Evolutionary conservation across 169 alveolate species (phyloP).

Genomic region (Ichthyophthirius multifiliis): DNA sequence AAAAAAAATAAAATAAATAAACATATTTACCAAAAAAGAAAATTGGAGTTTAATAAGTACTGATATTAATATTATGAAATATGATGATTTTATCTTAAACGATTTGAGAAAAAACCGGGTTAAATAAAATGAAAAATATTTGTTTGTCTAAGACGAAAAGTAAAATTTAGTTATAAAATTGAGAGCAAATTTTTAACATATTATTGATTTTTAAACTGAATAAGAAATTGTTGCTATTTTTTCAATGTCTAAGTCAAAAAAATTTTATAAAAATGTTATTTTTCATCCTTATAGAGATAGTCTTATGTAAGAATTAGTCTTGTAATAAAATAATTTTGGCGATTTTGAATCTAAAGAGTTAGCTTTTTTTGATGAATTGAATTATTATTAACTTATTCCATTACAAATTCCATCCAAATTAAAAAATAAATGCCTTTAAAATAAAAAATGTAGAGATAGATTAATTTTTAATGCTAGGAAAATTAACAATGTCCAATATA

Average conservation of each 20-base stretch:
- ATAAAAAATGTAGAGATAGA: neutral
- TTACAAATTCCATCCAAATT: neutral
- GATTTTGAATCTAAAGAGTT: too few species aligned
- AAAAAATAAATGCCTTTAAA: neutral
- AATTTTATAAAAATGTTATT: too few species aligned
- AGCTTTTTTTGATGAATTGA: neutral
- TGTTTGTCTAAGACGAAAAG: neutral
- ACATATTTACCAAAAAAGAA: neutral
- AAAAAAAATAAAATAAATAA: neutral
- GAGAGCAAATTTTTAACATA: neutral
- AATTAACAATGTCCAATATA: neutral
- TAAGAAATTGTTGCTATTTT: neutral
- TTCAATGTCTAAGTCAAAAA: too few species aligned
- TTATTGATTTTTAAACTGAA: slow-evolving; percentile 3
- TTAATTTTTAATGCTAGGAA: neutral
- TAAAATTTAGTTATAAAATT: neutral
- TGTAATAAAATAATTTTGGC: too few species aligned
- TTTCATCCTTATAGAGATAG: too few species aligned
- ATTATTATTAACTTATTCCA: neutral
- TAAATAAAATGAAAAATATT: neutral
- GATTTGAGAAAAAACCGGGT: neutral
- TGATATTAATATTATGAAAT: neutral
- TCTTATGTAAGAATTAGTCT: too few species aligned
- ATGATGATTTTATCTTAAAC: neutral
- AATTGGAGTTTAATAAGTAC: neutral